phyloP scores from a whole-genome alignment of 805 yeast genomes.

The Ogataea nitratoaversa region DNA sequence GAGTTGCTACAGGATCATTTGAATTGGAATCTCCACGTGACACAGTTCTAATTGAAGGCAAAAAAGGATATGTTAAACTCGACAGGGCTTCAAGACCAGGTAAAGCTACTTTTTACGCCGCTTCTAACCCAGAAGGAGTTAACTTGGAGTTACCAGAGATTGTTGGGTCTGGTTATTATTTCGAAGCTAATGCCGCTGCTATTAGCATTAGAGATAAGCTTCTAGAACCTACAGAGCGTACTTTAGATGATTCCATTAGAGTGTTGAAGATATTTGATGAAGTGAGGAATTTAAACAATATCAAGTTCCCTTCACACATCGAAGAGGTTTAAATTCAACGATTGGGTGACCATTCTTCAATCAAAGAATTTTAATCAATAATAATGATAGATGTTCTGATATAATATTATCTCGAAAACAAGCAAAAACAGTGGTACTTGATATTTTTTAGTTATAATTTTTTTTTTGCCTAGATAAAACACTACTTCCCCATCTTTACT shows the following conservation, averaged over 20 bases:
- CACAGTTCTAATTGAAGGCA: conserved; percentile 19
- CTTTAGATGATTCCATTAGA: conserved; percentile 42
- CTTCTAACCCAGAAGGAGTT: conserved; percentile 19
- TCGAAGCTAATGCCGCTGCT: conserved; percentile 53
- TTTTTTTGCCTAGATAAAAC: no score
- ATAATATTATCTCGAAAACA: no score
- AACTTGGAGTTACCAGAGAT: conserved; percentile 29
- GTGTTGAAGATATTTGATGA: conserved; percentile 44
- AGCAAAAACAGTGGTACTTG: no score
- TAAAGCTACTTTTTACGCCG: conserved; percentile 25
- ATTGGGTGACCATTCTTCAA: no score
- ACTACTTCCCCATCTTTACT: no score
- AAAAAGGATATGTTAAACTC: conserved; percentile 14
- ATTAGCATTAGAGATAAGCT: conserved; percentile 37
- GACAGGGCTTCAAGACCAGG: conserved; percentile 20
- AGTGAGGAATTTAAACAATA: conserved; percentile 38
- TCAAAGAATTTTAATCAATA: no score
- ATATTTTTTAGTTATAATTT: no score
- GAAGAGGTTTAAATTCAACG: conserved; percentile 4
- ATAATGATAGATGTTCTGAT: no score
- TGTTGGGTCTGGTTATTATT: conserved; percentile 42
- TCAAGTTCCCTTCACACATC: conserved; percentile 33
- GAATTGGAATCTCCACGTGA: conserved; percentile 3
- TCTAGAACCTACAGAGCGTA: conserved; percentile 27
- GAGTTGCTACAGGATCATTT: conserved; percentile 30